A percentile compares a stretch with the other conserved stretches of the same genome.
Conservation (phyloP, 306 rosid species). For the Morella rubra region DNA sequence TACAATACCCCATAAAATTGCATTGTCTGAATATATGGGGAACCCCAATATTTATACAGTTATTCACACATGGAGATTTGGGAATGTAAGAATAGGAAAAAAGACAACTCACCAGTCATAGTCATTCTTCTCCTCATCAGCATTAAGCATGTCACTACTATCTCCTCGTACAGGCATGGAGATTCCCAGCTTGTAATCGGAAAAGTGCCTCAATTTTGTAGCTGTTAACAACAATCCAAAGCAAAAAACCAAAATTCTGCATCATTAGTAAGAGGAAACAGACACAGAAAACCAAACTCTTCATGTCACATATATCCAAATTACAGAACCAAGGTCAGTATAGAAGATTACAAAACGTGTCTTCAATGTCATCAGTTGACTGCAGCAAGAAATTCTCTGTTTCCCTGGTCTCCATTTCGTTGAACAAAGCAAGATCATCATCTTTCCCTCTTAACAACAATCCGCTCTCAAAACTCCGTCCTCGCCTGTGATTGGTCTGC, state of each 20-base stretch:
- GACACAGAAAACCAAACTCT: neutral
- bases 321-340: constrained; percentile 11
- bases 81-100: constrained; percentile 7
- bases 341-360: constrained; percentile 60
- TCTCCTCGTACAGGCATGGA: constrained; percentile 65
- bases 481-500: constrained; percentile 60
- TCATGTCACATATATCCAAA: constrained; percentile 4
- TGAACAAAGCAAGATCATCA: constrained; percentile 76
- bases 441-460: constrained; percentile 63
- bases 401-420: constrained; percentile 70
- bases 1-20: neutral
- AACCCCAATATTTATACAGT: neutral
- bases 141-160: constrained; percentile 67
- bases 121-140: constrained; percentile 73
- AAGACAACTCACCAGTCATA: constrained; percentile 65
- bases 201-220: constrained; percentile 58
- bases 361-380: constrained; percentile 69
- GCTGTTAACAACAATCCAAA: constrained; percentile 51
- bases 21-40: neutral
- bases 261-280: constrained; percentile 30
- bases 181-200: constrained; percentile 65
- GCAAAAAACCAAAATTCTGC: constrained; percentile 15
- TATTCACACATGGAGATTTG: constrained; percentile 10
- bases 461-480: constrained; percentile 71
- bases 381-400: constrained; percentile 73